phyloP scores from a whole-genome alignment of 2,329 filamentous ascomycete genomes.

The Zymoseptoria tritici region DNA sequence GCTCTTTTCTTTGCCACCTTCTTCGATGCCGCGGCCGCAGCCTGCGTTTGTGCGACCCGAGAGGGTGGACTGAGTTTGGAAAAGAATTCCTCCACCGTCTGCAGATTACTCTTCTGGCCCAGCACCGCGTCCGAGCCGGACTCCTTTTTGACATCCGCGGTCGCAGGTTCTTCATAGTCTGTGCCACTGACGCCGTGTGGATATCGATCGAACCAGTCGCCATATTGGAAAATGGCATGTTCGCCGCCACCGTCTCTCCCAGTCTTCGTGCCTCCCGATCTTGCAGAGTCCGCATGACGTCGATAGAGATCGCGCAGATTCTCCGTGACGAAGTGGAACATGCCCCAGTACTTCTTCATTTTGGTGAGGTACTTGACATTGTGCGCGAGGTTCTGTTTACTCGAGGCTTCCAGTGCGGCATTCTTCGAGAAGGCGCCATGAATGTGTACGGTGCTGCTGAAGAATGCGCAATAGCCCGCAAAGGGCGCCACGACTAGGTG shows the following conservation, averaged over 20 bases:
- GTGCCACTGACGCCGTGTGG: constrained; percentile 81
- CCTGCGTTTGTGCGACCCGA: constrained; percentile 24
- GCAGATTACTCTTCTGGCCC: constrained; percentile 81
- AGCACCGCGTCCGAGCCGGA: constrained; percentile 80
- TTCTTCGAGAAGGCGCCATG: constrained; percentile 87
- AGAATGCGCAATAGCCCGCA: constrained; percentile 88
- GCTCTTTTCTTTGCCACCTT: constrained; percentile 26
- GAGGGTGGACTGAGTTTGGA: constrained; percentile 63
- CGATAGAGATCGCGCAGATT: constrained; percentile 85
- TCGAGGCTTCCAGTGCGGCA: constrained; percentile 62
- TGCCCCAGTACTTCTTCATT: constrained; percentile 97
- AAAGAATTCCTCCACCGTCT: constrained; percentile 92
- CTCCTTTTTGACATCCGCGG: constrained; percentile 60
- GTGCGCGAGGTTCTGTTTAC: constrained; percentile 75
- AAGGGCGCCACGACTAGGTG: constrained; percentile 84
- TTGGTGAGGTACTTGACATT: constrained; percentile 87
- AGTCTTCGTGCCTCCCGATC: constrained; percentile 49
- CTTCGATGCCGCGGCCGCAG: constrained; percentile 26
- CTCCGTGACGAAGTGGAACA: constrained; percentile 95
- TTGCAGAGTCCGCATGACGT: constrained; percentile 71
- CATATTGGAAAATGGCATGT: constrained; percentile 79
- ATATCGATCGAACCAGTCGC: constrained; percentile 95
- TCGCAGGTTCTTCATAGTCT: constrained; percentile 69
- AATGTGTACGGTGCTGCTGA: constrained; percentile 90
- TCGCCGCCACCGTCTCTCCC: constrained; percentile 34